Evolutionary conservation across 345 rosid species (phyloP), one percentile per base, ranked within the genome.

Genomic region (Heritiera littoralis): DNA sequence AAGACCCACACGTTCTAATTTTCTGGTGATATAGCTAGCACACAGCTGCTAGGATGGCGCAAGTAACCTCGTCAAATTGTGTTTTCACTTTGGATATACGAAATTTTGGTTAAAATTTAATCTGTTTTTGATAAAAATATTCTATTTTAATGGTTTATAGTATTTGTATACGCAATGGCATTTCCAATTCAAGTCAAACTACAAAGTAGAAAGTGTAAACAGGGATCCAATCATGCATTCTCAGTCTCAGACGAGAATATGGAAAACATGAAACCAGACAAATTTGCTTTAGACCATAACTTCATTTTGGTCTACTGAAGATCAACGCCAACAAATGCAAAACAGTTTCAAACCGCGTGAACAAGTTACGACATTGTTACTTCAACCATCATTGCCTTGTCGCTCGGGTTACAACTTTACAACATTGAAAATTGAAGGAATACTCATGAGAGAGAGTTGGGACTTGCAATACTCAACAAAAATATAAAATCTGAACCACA

Each of bases 231-330:
- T 49, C 15, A 73, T 73, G 38, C 75, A 49, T 23, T 70, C 41
- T 20, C 8, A 5, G 1, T 60, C 40, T n/a, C 13, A 9, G 7
- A 35, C 49, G 64, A n/a, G 55, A 40, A 56, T 40, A 40, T 56
- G 35, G 65, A 74, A 56, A 74, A 35, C 18, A 30, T 17, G 63
- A 54, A 72, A 52, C 45, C 45, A 51, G 35, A 72, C 76, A 72
- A 72, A 59, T 10, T 20, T 46, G 17, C 54, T 45, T 20, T 30
- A 61, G 8, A 23, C 41, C 38, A 63, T 63, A 28, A 32, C 11
- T 30, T 35, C 6, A 20, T 32, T 35, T 14, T 64, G 15, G 66
- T 41, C 40, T 5, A 2, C 3, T 41, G 43, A 41, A 41, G 43
- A 41, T 41, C 43, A 41, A 41, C 43, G 43, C 43, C 43, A 41